A percentile compares a stretch with the other conserved stretches of the same genome.
Conservation (phyloP, 2,329 filamentous ascomycete genomes). For the Colletotrichum higginsianum region DNA sequence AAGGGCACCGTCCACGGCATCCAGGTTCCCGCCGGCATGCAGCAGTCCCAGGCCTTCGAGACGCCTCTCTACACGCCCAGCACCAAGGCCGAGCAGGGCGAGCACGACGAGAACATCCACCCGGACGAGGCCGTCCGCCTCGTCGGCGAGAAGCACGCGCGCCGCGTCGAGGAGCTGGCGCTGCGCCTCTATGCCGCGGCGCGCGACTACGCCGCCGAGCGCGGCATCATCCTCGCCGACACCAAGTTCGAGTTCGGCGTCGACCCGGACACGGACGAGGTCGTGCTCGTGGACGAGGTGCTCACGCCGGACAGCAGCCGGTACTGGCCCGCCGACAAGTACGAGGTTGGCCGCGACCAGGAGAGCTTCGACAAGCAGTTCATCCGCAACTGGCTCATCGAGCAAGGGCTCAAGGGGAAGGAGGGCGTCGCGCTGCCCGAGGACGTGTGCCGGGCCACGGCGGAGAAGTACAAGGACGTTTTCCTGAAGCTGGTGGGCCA, state of each 20-base stretch:
- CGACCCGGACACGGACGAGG: constrained; percentile 74
- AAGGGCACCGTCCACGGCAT: constrained; percentile 87
- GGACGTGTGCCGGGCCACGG: constrained; percentile 78
- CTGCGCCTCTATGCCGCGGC: constrained; percentile 75
- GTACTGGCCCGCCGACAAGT: constrained; percentile 86
- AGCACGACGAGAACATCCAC: constrained; percentile 89
- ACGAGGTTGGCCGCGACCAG: constrained; percentile 81
- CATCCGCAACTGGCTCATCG: constrained; percentile 85
- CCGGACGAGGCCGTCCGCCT: constrained; percentile 75
- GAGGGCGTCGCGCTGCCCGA: constrained; percentile 80
- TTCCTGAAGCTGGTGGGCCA: constrained; percentile 75
- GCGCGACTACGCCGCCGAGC: constrained; percentile 73
- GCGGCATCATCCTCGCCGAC: constrained; percentile 81
- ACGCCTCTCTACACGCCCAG: constrained; percentile 80
- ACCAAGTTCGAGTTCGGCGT: constrained; percentile 77
- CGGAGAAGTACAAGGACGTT: constrained; percentile 80
- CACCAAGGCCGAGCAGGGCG: constrained; percentile 86
- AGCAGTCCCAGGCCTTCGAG: constrained; percentile 79
- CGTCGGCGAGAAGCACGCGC: constrained; percentile 75
- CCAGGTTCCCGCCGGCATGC: constrained; percentile 75
- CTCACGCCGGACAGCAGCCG: constrained; percentile 86
- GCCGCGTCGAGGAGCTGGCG: constrained; percentile 75
- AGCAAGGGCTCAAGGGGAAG: constrained; percentile 81
- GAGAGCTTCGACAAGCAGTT: constrained; percentile 92
- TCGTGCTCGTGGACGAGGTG: constrained; percentile 87